These are phyloP conservation scores for Populus euphratica DNA, from an alignment of 345 rosid species.

Conservation along the genomic window DNA sequence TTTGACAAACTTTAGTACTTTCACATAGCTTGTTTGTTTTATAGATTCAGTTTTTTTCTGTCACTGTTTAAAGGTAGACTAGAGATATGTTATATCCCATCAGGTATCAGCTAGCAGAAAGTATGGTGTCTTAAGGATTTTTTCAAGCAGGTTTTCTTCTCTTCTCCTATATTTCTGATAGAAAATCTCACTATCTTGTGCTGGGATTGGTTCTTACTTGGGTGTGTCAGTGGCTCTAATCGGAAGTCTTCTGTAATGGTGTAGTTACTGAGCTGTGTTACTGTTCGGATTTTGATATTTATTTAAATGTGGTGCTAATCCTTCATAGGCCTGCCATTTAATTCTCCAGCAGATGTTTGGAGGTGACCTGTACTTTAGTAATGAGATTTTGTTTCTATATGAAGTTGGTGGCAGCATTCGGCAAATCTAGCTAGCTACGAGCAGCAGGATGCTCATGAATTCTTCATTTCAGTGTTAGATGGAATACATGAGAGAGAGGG, in stretches of 20 bases:
- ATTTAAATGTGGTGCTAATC: slow-evolving; percentile 1
- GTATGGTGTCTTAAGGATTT: background rate
- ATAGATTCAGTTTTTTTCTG: background rate
- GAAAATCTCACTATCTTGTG: background rate
- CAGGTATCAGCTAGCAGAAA: slow-evolving; percentile 1
- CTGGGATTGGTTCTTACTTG: slow-evolving; percentile 2
- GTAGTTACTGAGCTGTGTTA: background rate
- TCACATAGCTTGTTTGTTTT: background rate
- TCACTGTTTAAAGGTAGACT: background rate
- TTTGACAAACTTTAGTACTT: background rate
- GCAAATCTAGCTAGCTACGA: slow-evolving; percentile 32
- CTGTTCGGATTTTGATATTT: background rate
- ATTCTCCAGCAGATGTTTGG: slow-evolving; percentile 5
- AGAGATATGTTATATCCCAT: background rate
- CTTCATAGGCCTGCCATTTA: slow-evolving; percentile 2
- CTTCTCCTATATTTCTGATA: background rate
- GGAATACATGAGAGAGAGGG: slow-evolving; percentile 26
- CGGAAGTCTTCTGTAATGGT: slow-evolving; percentile 3
- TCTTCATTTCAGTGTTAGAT: slow-evolving; percentile 31
- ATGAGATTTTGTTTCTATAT: slow-evolving; percentile 21
- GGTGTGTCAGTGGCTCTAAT: background rate
- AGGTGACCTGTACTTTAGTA: slow-evolving; percentile 14
- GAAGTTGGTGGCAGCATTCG: slow-evolving; percentile 36
- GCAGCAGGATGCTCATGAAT: slow-evolving; percentile 34
- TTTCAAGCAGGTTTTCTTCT: background rate